phyloP scores from a whole-genome alignment of 768 basidiomycete genomes.

The Astraeus odoratus region DNA sequence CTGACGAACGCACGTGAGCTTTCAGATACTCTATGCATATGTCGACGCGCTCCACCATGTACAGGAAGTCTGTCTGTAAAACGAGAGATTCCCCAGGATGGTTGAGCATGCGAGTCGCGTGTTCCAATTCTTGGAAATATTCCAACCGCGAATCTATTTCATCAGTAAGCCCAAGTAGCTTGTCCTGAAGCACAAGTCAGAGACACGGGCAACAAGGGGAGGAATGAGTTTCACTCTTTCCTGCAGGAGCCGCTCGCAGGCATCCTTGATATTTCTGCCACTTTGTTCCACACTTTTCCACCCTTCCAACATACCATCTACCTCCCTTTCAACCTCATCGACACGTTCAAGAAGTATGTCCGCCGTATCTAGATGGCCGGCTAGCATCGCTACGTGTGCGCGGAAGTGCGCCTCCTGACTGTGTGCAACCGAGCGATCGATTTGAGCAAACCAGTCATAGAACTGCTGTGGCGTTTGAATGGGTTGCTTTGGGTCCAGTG shows the following conservation, averaged over 20 bases:
- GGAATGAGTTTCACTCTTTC: conserved; percentile 61
- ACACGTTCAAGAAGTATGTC: conserved; percentile 67
- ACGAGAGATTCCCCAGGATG: conserved; percentile 91
- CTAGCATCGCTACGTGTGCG: conserved; percentile 71
- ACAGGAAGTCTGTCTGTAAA: conserved; percentile 83
- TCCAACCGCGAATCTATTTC: conserved; percentile 76
- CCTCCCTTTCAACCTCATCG: conserved; percentile 63
- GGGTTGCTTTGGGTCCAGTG: conserved; percentile 67
- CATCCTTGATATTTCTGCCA: conserved; percentile 85
- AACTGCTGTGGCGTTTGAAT: conserved; percentile 93
- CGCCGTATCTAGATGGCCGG: conserved; percentile 71
- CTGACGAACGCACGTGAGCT: conserved; percentile 57
- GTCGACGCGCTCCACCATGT: conserved; percentile 94
- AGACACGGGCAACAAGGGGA: not conserved
- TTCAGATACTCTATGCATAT: conserved; percentile 90
- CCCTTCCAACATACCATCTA: conserved; percentile 75
- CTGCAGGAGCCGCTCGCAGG: conserved; percentile 82
- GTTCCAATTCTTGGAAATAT: conserved; percentile 93
- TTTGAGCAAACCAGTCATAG: conserved; percentile 90
- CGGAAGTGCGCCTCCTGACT: conserved; percentile 93
- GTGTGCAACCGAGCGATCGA: conserved; percentile 86
- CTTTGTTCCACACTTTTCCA: conserved; percentile 89
- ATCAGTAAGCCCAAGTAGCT: conserved; percentile 70
- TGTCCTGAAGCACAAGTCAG: conserved; percentile 45
- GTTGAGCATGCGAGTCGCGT: conserved; percentile 89